A percentile compares a stretch with the other conserved stretches of the same genome.
These are phyloP conservation scores for Vanrija humicola DNA, from an alignment of 1,284 basidiomycete genomes.

Conservation along the genomic window DNA sequence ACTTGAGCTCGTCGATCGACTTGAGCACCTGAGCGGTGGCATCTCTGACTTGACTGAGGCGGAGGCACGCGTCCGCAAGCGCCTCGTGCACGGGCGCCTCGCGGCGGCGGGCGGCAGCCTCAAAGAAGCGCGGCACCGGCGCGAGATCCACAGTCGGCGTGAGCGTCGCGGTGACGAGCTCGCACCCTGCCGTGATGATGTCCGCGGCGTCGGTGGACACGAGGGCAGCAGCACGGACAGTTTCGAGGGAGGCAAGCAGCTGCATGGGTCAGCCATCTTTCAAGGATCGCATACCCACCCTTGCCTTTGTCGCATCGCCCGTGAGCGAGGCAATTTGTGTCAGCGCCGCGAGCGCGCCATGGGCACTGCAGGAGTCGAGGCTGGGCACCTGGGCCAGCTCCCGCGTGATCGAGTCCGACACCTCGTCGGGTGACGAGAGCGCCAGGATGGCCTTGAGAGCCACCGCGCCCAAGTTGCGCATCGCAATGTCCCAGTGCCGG, in stretches of 20 bases:
- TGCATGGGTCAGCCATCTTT: slow-evolving; percentile 3
- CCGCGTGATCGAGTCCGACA: slow-evolving; percentile 29
- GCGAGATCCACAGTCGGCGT: slow-evolving; percentile 45
- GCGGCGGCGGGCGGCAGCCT: slow-evolving; percentile 67
- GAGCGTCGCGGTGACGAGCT: slow-evolving; percentile 64
- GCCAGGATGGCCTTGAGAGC: slow-evolving; percentile 68
- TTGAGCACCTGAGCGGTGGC: slow-evolving; percentile 49
- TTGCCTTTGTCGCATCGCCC: slow-evolving; percentile 31
- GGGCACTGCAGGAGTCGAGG: slow-evolving; percentile 67
- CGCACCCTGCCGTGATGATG: slow-evolving; percentile 69
- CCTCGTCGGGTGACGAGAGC: slow-evolving; percentile 40
- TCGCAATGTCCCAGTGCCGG: slow-evolving; percentile 82
- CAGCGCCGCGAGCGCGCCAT: slow-evolving; percentile 75
- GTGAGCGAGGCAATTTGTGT: slow-evolving; percentile 60
- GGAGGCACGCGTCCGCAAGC: slow-evolving; percentile 62
- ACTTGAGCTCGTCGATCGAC: slow-evolving; percentile 63
- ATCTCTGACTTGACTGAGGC: slow-evolving; percentile 57
- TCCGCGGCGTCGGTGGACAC: slow-evolving; percentile 66
- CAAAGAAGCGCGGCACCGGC: slow-evolving; percentile 48
- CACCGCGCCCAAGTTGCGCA: slow-evolving; percentile 76
- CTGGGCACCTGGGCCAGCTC: slow-evolving; percentile 56
- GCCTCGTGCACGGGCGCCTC: slow-evolving; percentile 67
- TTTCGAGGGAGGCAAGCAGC: slow-evolving; percentile 45
- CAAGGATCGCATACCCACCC: slow-evolving; percentile 42
- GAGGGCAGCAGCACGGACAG: slow-evolving; percentile 57